Evolutionary conservation across 23 red algal genomes (phyloP).

Genomic region (Chondrus crispus): DNA sequence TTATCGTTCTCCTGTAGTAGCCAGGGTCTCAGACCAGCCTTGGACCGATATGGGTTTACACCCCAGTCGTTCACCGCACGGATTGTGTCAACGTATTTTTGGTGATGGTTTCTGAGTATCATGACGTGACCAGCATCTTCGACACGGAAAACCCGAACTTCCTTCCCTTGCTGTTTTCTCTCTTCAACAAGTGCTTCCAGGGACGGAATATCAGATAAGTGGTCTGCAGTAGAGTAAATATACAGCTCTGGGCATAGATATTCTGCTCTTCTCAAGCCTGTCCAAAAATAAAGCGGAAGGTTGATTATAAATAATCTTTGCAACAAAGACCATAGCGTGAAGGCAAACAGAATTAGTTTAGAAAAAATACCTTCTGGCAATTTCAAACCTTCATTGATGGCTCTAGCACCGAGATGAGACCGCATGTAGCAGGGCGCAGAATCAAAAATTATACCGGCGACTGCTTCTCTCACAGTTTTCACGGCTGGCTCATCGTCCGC

Average conservation of each 20-base stretch:
- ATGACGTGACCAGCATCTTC: slow-evolving; percentile 11
- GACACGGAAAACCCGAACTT: background rate
- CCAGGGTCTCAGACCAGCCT: background rate
- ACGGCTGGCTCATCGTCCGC: slow-evolving; percentile 41
- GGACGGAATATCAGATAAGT: background rate
- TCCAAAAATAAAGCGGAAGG: slow-evolving; percentile 23
- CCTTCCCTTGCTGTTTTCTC: background rate
- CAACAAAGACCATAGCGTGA: background rate
- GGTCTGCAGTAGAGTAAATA: slow-evolving; percentile 15
- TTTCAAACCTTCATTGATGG: slow-evolving; percentile 10
- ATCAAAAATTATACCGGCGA: slow-evolving; percentile 50
- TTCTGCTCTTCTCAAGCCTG: background rate
- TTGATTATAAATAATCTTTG: slow-evolving; percentile 42
- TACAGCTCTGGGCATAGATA: slow-evolving; percentile 53
- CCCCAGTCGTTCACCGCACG: slow-evolving; percentile 48
- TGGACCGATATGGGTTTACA: slow-evolving; percentile 13
- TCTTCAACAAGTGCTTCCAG: slow-evolving; percentile 31
- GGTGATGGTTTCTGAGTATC: slow-evolving; percentile 14
- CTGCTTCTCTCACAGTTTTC: slow-evolving; percentile 39
- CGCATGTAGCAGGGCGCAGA: slow-evolving; percentile 50
- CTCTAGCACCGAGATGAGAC: background rate
- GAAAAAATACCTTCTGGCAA: background rate
- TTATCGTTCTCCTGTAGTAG: background rate
- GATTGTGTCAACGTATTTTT: slow-evolving; percentile 28
- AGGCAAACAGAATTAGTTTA: background rate